Evolutionary conservation across 257 asterid species (phyloP), one percentile per base, ranked within the genome.

Genomic region (Nicotiana knightiana): DNA sequence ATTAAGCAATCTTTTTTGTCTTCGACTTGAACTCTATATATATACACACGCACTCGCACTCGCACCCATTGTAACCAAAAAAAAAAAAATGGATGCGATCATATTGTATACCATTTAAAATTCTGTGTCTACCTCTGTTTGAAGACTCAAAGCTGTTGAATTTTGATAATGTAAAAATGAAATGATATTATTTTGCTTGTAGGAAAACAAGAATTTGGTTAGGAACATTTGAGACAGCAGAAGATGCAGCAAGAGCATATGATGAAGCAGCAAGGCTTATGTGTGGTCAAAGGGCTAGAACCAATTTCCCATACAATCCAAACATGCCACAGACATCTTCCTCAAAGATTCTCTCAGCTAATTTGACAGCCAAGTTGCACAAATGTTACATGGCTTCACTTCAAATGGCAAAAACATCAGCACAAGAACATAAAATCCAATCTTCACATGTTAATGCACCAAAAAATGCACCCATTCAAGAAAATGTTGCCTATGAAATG

Each of bases 121-220:
- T 6, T 39, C 46, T 39, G 9, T 6, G 43, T 37, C 43, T 37
- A 8, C 9, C 51, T 9, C 12, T 43, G 3, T 9, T 9, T 9
- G 3, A 9, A 43, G 51, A 43, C 6, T 32, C 53, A 33, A 70
- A 82, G 28, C 58, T 24, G 5, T 33, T 59, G 46, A 5, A 17
- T 3, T 37, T 76, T 9, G 6, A 16, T 13, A 12, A 64, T 2
- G 1, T 5, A 30, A 65, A 35, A 13, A 32, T 5, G 15, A 65
- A 65, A 32, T 30, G 46, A 12, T 15, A 48, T 17, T 64, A 63
- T 67, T 35, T 43, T 71, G 43, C 26, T 54, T 35, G 6, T 91
- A 95, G 98, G 84, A 95, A 95, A 92, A 95, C 97, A 3, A 87
- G 98, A 87, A 86, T 95, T 82, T 95, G 98, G 98, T 86, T 95